These are phyloP conservation scores for Cercospora canescens DNA, from an alignment of 2,329 filamentous ascomycete species.

Conservation along the genomic window DNA sequence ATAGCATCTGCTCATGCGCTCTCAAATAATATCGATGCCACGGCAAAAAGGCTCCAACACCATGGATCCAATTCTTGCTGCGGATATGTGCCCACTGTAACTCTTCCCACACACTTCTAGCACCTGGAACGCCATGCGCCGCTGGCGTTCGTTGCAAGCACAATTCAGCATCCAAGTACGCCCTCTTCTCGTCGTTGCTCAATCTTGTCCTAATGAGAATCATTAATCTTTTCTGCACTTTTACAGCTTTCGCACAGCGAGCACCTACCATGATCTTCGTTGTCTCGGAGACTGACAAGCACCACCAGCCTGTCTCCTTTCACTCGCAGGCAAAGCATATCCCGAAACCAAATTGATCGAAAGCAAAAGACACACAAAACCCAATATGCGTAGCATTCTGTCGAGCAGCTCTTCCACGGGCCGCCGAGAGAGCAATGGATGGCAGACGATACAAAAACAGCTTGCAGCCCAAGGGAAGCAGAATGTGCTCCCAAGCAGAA, in stretches of 20 bases:
- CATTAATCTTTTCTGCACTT: background rate
- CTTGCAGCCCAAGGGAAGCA: background rate
- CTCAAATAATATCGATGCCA: constrained; percentile 28
- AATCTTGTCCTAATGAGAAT: constrained; percentile 15
- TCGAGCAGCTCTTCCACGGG: background rate
- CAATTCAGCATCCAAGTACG: constrained; percentile 22
- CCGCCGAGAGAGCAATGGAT: background rate
- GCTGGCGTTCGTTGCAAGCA: constrained; percentile 23
- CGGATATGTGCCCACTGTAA: constrained; percentile 26
- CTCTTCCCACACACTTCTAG: constrained; percentile 24
- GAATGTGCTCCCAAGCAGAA: background rate
- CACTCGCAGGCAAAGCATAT: background rate
- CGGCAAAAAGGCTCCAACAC: constrained; percentile 23
- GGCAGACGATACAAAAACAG: background rate
- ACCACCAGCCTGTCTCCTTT: constrained; percentile 8
- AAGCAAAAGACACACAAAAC: background rate
- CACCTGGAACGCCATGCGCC: constrained; percentile 22
- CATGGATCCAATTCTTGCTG: constrained; percentile 26
- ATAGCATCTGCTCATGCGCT: constrained; percentile 21
- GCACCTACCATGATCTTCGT: constrained; percentile 18
- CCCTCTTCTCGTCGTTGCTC: constrained; percentile 18
- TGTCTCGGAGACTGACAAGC: constrained; percentile 10
- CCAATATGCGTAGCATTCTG: background rate
- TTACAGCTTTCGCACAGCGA: background rate
- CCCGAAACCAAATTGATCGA: background rate